Evolutionary conservation across 441 rosid genomes (phyloP), one percentile per base, ranked within the genome.

Genomic region (Brassica balearica): DNA sequence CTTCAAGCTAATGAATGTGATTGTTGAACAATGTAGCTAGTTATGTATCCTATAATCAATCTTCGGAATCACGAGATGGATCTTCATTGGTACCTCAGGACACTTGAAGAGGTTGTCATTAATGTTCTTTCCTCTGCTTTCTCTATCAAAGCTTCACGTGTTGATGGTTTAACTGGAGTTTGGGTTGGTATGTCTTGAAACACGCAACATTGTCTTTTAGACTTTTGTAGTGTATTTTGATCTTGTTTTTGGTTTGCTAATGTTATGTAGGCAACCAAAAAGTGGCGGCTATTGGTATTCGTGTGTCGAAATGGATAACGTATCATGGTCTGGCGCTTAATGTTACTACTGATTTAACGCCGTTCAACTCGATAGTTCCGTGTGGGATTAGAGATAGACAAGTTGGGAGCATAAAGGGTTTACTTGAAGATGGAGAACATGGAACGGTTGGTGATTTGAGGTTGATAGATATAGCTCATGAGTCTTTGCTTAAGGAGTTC

Each of bases 41-140:
- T 90, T 77, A 85, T 92, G 93, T 91, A 93, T 82, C 97, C 98
- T 68, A 88, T 95, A 74, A 79, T 93, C 83, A 88, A 90, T 80
- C 89, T 95, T 4, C 84, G 93, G 61, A 93, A 93, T 78, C 98
- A 90, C 92, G 84, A 88, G 91, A 93, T 87, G 95, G 98, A 89
- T 87, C 96, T 95, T 80, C 95, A 93, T 85, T 95, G 97, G 98
- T 93, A 92, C 87, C 92, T 88, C 58, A 88, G 98, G 87, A 87
- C 84, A 72, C 96, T 91, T 72, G 96, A 91, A 84, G 97, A 95
- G 85, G 89, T 93, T 22, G 84, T 87, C 19, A 17, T 17, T 17
- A 17, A 17, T 17, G 91, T 86, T 78, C 93, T 91, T 77, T 85
- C 86, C 65, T 86, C 89, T 2, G 72, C 88, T 32, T 95, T 95